Conservation (phyloP, 495 filamentous ascomycete species). For the Podospora conica region DNA sequence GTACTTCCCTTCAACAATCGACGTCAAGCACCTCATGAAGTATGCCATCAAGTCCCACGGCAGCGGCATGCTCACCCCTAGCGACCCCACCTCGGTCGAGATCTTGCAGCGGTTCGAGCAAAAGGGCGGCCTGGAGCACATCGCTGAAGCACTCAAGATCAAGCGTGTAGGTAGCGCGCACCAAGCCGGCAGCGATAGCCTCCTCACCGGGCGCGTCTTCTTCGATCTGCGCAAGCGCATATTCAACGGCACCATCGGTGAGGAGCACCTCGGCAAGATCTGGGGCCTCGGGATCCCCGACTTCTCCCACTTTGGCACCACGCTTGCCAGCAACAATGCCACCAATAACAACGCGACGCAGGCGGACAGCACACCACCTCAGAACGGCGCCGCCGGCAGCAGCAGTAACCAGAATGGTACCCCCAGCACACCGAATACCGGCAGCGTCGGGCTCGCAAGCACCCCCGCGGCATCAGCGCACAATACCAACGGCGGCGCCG, state of each 20-base stretch:
- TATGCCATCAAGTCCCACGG: constrained; percentile 54
- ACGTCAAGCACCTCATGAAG: constrained; percentile 97
- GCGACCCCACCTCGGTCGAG: constrained; percentile 55
- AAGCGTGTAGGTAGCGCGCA: constrained; percentile 81
- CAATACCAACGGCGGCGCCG: constrained; percentile 35
- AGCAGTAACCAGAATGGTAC: constrained; percentile 50
- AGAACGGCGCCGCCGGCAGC: constrained; percentile 10
- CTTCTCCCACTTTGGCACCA: constrained; percentile 46
- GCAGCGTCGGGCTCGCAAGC: constrained; percentile 45
- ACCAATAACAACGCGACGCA: constrained; percentile 18
- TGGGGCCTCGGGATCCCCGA: constrained; percentile 66
- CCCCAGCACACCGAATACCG: constrained; percentile 67
- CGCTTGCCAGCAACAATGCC: constrained; percentile 28
- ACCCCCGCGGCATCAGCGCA: constrained; percentile 56
- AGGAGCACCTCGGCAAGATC: constrained; percentile 74
- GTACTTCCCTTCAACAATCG: constrained; percentile 89
- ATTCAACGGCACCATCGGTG: constrained; percentile 72
- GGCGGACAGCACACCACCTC: constrained; percentile 33
- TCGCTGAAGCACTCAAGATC: constrained; percentile 86
- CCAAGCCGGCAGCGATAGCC: constrained; percentile 84
- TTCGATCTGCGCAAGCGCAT: constrained; percentile 80
- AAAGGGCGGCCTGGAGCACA: constrained; percentile 84
- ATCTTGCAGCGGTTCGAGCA: constrained; percentile 73
- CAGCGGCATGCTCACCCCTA: constrained; percentile 58
- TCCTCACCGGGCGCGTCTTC: constrained; percentile 89